A percentile compares a stretch with the other conserved stretches of the same genome.
These are phyloP conservation scores for Psilocybe azurescens DNA, from an alignment of 768 basidiomycete genomes.

Conservation along the genomic window DNA sequence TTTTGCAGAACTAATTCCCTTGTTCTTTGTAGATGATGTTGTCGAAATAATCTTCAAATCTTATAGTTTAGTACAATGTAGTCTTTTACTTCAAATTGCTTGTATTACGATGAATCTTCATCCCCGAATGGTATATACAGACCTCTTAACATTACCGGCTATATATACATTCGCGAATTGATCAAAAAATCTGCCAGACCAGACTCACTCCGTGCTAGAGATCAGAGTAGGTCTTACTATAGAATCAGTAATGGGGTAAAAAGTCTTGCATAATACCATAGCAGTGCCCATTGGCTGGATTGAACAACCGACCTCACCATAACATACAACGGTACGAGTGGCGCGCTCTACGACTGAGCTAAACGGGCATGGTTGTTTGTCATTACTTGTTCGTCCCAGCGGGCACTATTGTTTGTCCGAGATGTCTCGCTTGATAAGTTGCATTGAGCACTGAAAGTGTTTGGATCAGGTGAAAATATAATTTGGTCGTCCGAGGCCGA, in stretches of 20 bases:
- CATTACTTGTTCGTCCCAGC: not conserved
- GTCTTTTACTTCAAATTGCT: conserved; percentile 11
- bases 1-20: not conserved
- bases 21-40: conserved; percentile 28
- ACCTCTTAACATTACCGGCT: not conserved
- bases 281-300: conserved; percentile 11
- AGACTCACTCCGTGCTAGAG: too few species aligned
- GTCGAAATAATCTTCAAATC: conserved; percentile 25
- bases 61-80: conserved; percentile 23
- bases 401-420: too few species aligned
- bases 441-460: too few species aligned
- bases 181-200: too few species aligned
- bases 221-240: too few species aligned
- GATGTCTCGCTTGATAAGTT: too few species aligned
- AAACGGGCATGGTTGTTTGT: conserved; percentile 40
- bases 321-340: conserved; percentile 44
- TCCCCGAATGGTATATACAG: not conserved
- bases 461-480: too few species aligned
- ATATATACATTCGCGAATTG: too few species aligned
- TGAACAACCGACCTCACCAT: conserved; percentile 17
- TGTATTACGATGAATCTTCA: conserved; percentile 1
- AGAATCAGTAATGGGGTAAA: too few species aligned
- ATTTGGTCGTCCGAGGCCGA: too few species aligned
- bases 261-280: too few species aligned
- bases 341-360: conserved; percentile 67